Base-by-base conservation (phyloP, 352 stramenopile species). In the Pythium apleroticum region DNA sequence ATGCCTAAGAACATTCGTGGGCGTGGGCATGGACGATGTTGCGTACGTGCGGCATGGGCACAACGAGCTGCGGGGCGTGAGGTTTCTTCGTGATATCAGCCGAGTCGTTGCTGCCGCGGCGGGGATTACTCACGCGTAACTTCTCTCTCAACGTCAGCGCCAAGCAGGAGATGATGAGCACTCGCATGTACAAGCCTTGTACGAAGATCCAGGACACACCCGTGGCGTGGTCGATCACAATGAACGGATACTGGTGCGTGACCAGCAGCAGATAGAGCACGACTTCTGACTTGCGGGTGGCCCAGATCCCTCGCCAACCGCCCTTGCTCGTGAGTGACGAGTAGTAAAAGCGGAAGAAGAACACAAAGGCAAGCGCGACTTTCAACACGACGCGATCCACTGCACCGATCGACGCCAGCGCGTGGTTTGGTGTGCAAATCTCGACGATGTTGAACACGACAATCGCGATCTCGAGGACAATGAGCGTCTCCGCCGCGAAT, bases 261-360 rank as follows among this genome's bases (percentile, higher is more conserved):
- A 76, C 46, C 4, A 78, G 61, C 30, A 78, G 50, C 27, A 66
- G 48, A 45, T 77, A 77, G 4, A 75, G 33, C 0, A 62, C 41
- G 2, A 69, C 65, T 7, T 74, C 66, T 2, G 63, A 55, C 19
- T 72, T 70, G 27, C 73, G 63, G n/a, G 55, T 71, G 22, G 41
- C 45, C 43, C 69, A 61, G 19, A 59, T 19, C 1, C 41, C 20
- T 1, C 24, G 45, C 52, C 55, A 63, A 9, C 57, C 57, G 12
- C 43, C 17, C 22, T 54, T 60, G n/a, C 46, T 60, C 53, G 19
- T 57, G 24, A 72, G 53, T 3, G 49, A 81, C 35, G 73, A 77
- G 62, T 80, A 79, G 20, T 74, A 72, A 35, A 84, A 84, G 37
- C 69, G 35, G 30, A 79, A 66, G 24, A 78, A 67, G 58, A 80